Conservation (phyloP, 176 grass and related monocot species). For the Oryza longistaminata region DNA sequence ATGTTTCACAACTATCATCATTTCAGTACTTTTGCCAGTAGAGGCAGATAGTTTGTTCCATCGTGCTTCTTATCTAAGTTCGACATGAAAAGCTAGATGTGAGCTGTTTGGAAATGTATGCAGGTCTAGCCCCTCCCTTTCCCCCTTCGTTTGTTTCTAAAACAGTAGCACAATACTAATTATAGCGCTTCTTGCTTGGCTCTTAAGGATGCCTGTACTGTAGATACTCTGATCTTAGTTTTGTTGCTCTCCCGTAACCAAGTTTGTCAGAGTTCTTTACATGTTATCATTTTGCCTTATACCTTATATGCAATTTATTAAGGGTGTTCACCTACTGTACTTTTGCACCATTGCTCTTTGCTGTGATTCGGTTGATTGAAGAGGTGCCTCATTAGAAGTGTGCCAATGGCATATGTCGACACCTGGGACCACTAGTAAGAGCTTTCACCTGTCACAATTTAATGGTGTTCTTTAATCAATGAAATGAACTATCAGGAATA, state of each 20-base stretch:
- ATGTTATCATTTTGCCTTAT: constrained; percentile 13
- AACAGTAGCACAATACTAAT: constrained; percentile 17
- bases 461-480: constrained; percentile 39
- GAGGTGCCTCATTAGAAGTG: constrained; percentile 9
- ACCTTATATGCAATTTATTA: constrained; percentile 6
- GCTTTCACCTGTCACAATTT: constrained; percentile 44
- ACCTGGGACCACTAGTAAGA: constrained; percentile 38
- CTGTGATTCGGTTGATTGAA: constrained; percentile 19
- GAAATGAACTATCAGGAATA: constrained; percentile 55
- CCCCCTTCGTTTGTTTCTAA: background rate
- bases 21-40: constrained; percentile 36
- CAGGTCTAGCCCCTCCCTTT: background rate
- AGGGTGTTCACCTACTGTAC: background rate
- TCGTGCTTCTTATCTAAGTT: constrained; percentile 28
- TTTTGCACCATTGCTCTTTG: background rate
- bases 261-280: background rate
- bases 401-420: constrained; percentile 49
- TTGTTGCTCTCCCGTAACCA: constrained; percentile 1
- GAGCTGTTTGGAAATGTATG: constrained; percentile 1
- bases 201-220: constrained; percentile 1
- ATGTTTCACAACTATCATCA: constrained; percentile 35
- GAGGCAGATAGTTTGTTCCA: constrained; percentile 17
- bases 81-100: constrained; percentile 20
- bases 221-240: constrained; percentile 18
- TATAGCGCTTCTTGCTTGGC: constrained; percentile 19